A percentile compares a stretch with the other conserved stretches of the same genome.
Evolutionary conservation across 176 grass and related monocot species (phyloP).

Genomic region (Rhipidocladum racemiflorum): DNA sequence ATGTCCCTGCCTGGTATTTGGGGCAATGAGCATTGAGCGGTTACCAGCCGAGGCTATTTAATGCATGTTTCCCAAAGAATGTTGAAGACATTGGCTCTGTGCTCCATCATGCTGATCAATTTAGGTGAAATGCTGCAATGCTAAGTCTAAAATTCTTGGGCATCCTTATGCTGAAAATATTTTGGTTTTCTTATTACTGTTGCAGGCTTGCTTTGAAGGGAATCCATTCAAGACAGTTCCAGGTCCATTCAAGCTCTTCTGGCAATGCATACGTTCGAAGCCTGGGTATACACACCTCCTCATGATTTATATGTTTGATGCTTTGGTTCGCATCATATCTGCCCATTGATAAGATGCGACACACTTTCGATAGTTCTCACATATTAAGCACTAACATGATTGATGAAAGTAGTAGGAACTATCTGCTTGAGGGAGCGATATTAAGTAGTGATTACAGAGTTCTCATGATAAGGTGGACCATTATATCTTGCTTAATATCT

Average conservation of each 20-base stretch:
- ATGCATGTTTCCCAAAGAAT: not conserved
- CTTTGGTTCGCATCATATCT: not conserved
- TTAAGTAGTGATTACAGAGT: not conserved
- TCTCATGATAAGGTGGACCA: not conserved
- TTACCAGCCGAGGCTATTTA: not conserved
- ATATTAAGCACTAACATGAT: not conserved
- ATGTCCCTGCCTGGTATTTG: not conserved
- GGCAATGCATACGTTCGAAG: slow-evolving; percentile 76
- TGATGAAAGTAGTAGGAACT: not conserved
- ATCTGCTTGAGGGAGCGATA: not conserved
- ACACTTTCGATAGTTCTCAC: not conserved
- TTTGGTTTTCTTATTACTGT: not conserved
- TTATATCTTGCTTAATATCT: not conserved
- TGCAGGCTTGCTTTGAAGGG: slow-evolving; percentile 92
- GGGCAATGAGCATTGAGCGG: not conserved
- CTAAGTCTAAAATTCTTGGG: not conserved
- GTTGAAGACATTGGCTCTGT: not conserved
- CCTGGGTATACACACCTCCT: slow-evolving; percentile 51
- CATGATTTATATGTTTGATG: not conserved
- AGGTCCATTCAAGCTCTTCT: slow-evolving; percentile 88
- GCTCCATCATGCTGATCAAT: not conserved
- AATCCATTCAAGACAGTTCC: slow-evolving; percentile 95
- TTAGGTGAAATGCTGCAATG: not conserved
- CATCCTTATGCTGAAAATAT: slow-evolving; percentile 7
- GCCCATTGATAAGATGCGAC: not conserved